Base-by-base conservation (phyloP, 2,329 filamentous ascomycete species). In the Diaporthe batatas region DNA sequence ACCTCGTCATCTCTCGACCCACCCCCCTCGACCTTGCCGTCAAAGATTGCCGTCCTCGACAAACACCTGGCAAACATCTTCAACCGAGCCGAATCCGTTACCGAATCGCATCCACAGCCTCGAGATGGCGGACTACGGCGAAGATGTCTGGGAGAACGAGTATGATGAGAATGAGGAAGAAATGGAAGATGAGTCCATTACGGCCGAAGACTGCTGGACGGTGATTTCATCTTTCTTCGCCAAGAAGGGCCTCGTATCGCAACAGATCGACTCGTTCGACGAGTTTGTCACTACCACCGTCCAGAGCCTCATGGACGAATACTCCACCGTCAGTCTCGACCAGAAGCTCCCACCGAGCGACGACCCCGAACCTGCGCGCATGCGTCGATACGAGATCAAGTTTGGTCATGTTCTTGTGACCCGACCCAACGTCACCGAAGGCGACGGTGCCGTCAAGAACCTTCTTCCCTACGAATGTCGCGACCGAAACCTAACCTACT, bases 201-300 rank as follows among this genome's bases (percentile, higher is more conserved):
- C 95, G 34, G 94, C 95, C 74, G 96, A 98, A 86, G 97, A 99
- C 84, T 98, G 95, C 87, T 99, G 97, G 96, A 93, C 93, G 76
- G 96, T 98, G 80, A 98, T 99, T 81, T 95, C 94, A 72, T 93
- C 96, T 12, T 98, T 98, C 87, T 99, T 99, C 85, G 94, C 98
- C 78, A 90, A 91, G 75, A 99, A 98, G 84, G 96, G 96, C 79
- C 89, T 99, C 42, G 96, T 98, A 29, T 98, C 96, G 21, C 96
- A 99, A 84, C 96, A 99, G 86, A 92, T 98, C 75, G 96, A 98
- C 82, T 99, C 97, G 0, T 99, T 98, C 84, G 95, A 99, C 84
- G 95, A 98, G 81, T 99, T 99, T 80, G 95, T 96, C 72, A 92
- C 93, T 74, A 95, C 94, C 29, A 98, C 95, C 0, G 96, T 99